phyloP scores from a whole-genome alignment of 2,329 filamentous ascomycete genomes.

The Ophiobolus disseminans region DNA sequence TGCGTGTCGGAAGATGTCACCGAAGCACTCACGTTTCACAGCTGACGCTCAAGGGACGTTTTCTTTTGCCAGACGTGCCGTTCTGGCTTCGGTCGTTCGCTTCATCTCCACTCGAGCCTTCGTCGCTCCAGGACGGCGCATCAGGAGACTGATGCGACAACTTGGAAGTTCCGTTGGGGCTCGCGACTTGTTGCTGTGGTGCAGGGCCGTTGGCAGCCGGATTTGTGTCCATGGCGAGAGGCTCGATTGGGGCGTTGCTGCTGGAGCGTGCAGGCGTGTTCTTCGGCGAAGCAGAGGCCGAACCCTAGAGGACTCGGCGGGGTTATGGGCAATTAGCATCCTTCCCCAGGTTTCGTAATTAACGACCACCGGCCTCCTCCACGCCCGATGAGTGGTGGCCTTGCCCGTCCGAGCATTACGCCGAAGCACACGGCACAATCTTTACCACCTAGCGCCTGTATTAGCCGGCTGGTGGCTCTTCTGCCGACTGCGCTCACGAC shows the following conservation, averaged over 20 bases:
- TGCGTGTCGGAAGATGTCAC: too few species aligned
- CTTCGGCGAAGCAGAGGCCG: constrained; percentile 24
- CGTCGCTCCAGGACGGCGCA: constrained; percentile 46
- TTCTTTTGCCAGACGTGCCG: constrained; percentile 54
- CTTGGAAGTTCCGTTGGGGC: constrained; percentile 41
- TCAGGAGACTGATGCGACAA: constrained; percentile 45
- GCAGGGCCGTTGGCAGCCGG: constrained; percentile 23
- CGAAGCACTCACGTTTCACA: constrained; percentile 67
- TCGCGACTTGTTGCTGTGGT: constrained; percentile 36
- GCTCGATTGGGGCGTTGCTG: constrained; percentile 31
- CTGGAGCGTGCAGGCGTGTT: constrained; percentile 21
- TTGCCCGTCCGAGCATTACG: constrained; percentile 6
- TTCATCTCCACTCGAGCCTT: constrained; percentile 52
- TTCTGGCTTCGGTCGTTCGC: constrained; percentile 45
- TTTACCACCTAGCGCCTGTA: constrained; percentile 8
- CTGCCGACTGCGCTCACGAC: constrained; percentile 14
- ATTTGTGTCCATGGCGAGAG: constrained; percentile 40
- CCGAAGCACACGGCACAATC: constrained; percentile 9
- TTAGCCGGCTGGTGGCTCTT: constrained; percentile 1
- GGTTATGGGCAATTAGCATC: constrained; percentile 23
- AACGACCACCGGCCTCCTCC: constrained; percentile 8
- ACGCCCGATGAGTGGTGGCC: constrained; percentile 23
- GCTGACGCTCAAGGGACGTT: constrained; percentile 60
- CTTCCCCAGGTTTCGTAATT: constrained; percentile 34
- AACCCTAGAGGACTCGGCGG: constrained; percentile 17